Evolutionary conservation across 1,284 basidiomycete genomes (phyloP).

Genomic region (Naganishia cerealis): DNA sequence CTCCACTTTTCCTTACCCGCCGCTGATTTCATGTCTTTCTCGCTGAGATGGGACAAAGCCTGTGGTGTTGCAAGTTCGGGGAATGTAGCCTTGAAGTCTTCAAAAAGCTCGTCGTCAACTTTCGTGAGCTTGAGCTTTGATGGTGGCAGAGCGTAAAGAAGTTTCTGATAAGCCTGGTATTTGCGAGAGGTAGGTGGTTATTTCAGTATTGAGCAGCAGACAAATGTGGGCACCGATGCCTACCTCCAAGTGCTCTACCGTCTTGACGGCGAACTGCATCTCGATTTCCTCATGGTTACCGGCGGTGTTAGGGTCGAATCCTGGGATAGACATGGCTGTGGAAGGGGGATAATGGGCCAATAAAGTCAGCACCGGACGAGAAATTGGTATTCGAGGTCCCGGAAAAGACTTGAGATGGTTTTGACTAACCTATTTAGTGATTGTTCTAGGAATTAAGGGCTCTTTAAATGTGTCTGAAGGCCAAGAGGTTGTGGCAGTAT

Average conservation of each 20-base stretch:
- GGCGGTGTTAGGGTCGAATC: constrained; percentile 79
- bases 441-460: background rate
- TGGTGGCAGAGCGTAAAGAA: constrained; percentile 79
- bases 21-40: constrained; percentile 90
- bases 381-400: background rate
- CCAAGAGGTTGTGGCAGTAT: background rate
- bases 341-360: background rate
- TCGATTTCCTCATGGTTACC: constrained; percentile 93
- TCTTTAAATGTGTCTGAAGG: background rate
- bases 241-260: constrained; percentile 91
- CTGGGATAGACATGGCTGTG: constrained; percentile 41
- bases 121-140: constrained; percentile 75
- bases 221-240: constrained; percentile 35
- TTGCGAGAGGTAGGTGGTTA: constrained; percentile 7
- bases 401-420: background rate
- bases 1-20: constrained; percentile 92
- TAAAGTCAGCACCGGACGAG: background rate
- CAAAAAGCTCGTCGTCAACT: constrained; percentile 86
- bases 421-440: background rate
- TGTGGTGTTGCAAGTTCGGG: constrained; percentile 73
- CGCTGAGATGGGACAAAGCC: constrained; percentile 70
- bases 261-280: constrained; percentile 96
- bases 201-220: background rate
- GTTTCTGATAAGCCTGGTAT: constrained; percentile 87
- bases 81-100: constrained; percentile 73